Evolutionary conservation across 306 rosid genomes (phyloP).

Genomic region (Pterocarpus macrocarpus): DNA sequence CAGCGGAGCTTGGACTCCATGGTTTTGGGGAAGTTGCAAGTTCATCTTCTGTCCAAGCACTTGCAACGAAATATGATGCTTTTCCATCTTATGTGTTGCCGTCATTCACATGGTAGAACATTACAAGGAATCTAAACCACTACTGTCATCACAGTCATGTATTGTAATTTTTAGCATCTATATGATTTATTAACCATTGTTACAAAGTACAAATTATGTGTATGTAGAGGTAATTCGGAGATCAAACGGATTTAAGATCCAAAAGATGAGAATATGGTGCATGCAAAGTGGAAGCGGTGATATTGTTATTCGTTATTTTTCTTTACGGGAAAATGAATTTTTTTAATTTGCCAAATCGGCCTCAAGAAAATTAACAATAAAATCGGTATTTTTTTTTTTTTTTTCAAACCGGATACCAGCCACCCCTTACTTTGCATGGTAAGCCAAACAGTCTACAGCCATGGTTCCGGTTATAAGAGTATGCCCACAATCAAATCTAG

Average conservation of each 20-base stretch:
- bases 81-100: slow-evolving; percentile 83
- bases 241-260: background rate
- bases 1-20: slow-evolving; percentile 76
- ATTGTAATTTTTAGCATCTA: slow-evolving; percentile 1
- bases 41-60: slow-evolving; percentile 69
- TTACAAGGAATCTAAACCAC: slow-evolving; percentile 37
- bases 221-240: slow-evolving; percentile 9
- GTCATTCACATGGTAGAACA: slow-evolving; percentile 77
- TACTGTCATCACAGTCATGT: background rate
- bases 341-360: too few relatives aligned
- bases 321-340: too few relatives aligned
- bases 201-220: background rate
- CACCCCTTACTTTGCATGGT: too few relatives aligned
- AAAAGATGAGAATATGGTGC: background rate
- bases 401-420: too few relatives aligned
- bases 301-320: background rate
- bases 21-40: slow-evolving; percentile 69
- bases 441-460: too few relatives aligned
- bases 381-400: too few relatives aligned
- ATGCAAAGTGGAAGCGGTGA: background rate
- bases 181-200: slow-evolving; percentile 28
- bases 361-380: too few relatives aligned
- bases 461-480: too few relatives aligned
- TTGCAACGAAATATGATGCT: slow-evolving; percentile 70
- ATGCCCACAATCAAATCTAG: too few relatives aligned